Base-by-base conservation (phyloP, 108 stramenopile genomes). In the Mediolabrus comicus region DNA sequence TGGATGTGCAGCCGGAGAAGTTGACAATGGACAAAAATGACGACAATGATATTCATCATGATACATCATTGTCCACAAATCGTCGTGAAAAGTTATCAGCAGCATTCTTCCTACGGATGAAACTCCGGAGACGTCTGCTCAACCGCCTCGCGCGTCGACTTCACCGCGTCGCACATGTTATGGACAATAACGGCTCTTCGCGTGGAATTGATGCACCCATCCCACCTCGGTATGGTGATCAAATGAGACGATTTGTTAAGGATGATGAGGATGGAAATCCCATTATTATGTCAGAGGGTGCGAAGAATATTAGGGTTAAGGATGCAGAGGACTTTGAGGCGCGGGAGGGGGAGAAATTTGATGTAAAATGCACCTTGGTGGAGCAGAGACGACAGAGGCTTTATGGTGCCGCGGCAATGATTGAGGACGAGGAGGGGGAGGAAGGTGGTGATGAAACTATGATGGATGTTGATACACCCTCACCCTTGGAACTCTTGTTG, bases 91-190 rank as follows among this genome's bases (percentile, higher is more conserved):
- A 80, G 16, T 38, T 87, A 2, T 74, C 86, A 52, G 64, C 84
- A 4, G 79, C 86, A 29, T 93, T 90, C 68, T 57, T 80, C 51
- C 71, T 81, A 9, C 83, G 86, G 6, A 76, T 87, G 76, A 87
- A 89, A 55, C 62, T 93, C n/a, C 83, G 92, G 8, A 80, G 88
- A 13, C 79, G 85, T 10, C 56, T 93, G 1, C 65, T 83, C 57
- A 90, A 87, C 53, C 92, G 92, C 0, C 62, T 93, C 53, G 74
- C 78, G 8, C 82, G 92, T 14, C 83, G 92, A 30, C 27, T 93
- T 0, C 77, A 79, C 59, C 89, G 92, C 9, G 71, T 91, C 0
- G 86, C 86, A 9, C 81, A 84, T 62, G 46, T 72, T 49, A 84
- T 93, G 86, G 92, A 93, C 59, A 79, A 79, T 0, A 12, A 14